phyloP scores from a whole-genome alignment of 192 early-diverging fungal species.

The Lobulomyces angularis region DNA sequence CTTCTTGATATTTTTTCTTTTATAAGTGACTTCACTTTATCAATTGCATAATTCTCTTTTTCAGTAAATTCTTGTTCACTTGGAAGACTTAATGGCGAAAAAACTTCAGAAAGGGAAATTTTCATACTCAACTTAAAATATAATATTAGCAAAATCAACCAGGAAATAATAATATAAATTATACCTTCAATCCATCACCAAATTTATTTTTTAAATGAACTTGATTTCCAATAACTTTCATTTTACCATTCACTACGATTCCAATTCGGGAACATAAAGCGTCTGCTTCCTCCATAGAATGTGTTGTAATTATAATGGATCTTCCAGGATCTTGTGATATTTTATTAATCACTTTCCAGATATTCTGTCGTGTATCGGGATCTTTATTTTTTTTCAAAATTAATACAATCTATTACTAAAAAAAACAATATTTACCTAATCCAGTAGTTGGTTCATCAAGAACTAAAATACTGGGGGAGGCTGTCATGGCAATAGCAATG shows the following conservation, averaged over 20 bases:
- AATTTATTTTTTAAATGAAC: slow-evolving; percentile 18
- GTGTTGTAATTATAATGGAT: slow-evolving; percentile 4
- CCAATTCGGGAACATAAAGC: slow-evolving; percentile 20
- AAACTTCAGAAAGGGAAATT: background rate
- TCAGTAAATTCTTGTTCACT: no score
- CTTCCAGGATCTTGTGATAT: background rate
- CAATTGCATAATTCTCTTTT: no score
- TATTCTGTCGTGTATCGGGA: slow-evolving; percentile 1
- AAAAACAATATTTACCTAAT: slow-evolving; percentile 5
- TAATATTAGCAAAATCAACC: no score
- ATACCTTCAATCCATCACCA: slow-evolving; percentile 21
- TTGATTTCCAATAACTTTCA: slow-evolving; percentile 14
- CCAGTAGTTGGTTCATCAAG: slow-evolving; percentile 11
- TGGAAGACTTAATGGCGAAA: background rate
- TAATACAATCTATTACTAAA: background rate
- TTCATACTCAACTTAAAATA: slow-evolving; percentile 9
- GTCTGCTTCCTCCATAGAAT: slow-evolving; percentile 11
- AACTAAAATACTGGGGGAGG: slow-evolving; percentile 8
- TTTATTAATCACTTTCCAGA: slow-evolving; percentile 8
- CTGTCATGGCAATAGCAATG: slow-evolving; percentile 21
- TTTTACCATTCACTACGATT: slow-evolving; percentile 17
- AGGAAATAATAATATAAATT: no score
- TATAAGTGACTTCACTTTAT: no score
- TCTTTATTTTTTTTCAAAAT: background rate
- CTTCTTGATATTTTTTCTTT: no score